A percentile compares a stretch with the other conserved stretches of the same genome.
Evolutionary conservation across 371 early-diverging fungal species (phyloP).

Genomic region (Mortierella sp.): DNA sequence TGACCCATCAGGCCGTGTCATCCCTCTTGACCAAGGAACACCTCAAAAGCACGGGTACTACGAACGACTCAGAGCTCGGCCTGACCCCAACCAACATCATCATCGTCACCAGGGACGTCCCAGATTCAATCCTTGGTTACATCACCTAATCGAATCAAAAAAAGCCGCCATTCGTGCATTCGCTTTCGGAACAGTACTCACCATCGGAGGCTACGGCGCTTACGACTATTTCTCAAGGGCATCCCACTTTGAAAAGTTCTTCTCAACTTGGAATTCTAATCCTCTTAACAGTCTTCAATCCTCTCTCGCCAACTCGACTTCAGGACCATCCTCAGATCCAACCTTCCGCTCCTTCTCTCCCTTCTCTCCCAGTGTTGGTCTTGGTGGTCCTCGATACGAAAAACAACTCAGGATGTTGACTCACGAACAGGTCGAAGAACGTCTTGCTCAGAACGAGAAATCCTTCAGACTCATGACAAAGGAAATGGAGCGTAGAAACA

Average conservation of each 20-base stretch:
- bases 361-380: neutral
- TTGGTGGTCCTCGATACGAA: conserved; percentile 18
- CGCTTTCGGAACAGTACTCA: conserved; percentile 7
- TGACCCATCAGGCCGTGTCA: conserved; percentile 9
- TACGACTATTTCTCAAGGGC: conserved; percentile 5
- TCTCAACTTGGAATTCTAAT: neutral
- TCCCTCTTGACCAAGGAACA: neutral
- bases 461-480: conserved; percentile 29
- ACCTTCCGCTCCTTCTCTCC: conserved; percentile 10
- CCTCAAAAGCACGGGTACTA: conserved; percentile 3
- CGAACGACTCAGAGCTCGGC: conserved; percentile 12
- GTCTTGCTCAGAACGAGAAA: conserved; percentile 42
- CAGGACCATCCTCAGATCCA: neutral
- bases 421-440: conserved; percentile 44
- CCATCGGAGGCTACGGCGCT: neutral
- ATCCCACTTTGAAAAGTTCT: neutral
- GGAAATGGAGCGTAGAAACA: conserved; percentile 22
- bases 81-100: conserved; percentile 1
- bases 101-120: conserved; percentile 2
- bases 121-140: conserved; percentile 33
- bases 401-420: conserved; percentile 48
- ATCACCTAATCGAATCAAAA: conserved; percentile 12
- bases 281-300: neutral
- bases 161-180: conserved; percentile 27
- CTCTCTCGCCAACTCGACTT: conserved; percentile 8